phyloP scores from a whole-genome alignment of 805 yeast species.

The Saitoella complicata region DNA sequence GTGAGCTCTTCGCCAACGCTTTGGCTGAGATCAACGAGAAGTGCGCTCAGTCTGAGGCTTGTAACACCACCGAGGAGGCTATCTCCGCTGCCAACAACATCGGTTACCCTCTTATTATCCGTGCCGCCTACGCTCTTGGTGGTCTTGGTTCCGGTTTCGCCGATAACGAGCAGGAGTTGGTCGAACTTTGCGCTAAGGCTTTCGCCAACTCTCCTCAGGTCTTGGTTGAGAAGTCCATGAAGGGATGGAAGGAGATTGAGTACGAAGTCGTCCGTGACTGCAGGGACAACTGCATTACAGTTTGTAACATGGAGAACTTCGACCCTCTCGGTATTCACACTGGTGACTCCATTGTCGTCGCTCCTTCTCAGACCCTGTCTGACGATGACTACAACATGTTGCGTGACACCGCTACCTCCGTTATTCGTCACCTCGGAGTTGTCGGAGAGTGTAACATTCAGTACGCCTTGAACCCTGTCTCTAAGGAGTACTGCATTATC shows the following conservation, averaged over 20 bases:
- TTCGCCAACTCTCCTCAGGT: conserved; percentile 95
- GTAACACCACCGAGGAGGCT: conserved; percentile 66
- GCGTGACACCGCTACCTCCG: conserved; percentile 92
- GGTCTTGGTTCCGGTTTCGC: conserved; percentile 98
- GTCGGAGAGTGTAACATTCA: conserved; percentile 99
- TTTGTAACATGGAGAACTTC: conserved; percentile 97
- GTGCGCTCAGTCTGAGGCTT: conserved; percentile 87
- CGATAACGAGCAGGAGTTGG: conserved; percentile 65
- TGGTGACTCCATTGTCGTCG: conserved; percentile 97
- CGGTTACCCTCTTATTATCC: conserved; percentile 88
- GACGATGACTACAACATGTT: conserved; percentile 98
- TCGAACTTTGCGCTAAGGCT: conserved; percentile 74
- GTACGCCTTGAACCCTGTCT: conserved; percentile 90
- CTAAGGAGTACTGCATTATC: conserved; percentile 86
- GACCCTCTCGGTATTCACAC: conserved; percentile 98
- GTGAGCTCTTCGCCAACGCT: conserved; percentile 86
- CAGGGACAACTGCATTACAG: conserved; percentile 93
- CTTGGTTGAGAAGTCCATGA: conserved; percentile 73
- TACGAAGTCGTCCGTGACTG: conserved; percentile 96
- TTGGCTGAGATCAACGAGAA: conserved; percentile 92
- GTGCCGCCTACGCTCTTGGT: conserved; percentile 96
- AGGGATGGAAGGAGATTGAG: conserved; percentile 99
- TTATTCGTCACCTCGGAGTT: conserved; percentile 93
- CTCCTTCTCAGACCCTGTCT: conserved; percentile 92
- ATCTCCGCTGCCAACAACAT: conserved; percentile 66